These are phyloP conservation scores for Paracoccidioides brasiliensis DNA, from an alignment of 2,329 filamentous ascomycete species.

Conservation along the genomic window DNA sequence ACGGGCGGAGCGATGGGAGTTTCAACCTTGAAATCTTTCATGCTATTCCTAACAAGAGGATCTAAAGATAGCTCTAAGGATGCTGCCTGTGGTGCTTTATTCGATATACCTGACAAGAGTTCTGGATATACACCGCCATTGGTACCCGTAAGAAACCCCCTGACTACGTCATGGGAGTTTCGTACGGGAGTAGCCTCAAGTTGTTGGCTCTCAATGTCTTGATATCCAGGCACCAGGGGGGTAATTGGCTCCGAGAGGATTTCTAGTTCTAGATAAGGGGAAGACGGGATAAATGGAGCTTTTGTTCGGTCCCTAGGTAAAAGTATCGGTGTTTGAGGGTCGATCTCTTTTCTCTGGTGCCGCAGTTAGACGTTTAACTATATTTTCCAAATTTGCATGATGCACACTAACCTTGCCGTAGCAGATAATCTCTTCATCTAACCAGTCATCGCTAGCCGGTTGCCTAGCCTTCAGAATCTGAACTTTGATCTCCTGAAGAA, in stretches of 20 bases:
- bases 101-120: background rate
- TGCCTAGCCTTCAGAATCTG: constrained; percentile 8
- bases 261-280: constrained; percentile 25
- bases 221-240: constrained; percentile 21
- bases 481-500: constrained; percentile 21
- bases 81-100: background rate
- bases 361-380: background rate
- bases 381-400: background rate
- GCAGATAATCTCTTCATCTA: constrained; percentile 1
- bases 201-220: constrained; percentile 22
- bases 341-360: constrained; percentile 16
- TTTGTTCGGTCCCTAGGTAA: constrained; percentile 32
- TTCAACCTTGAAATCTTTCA: constrained; percentile 32
- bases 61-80: background rate
- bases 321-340: constrained; percentile 35
- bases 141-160: background rate
- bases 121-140: constrained; percentile 1
- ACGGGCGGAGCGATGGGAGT: constrained; percentile 33
- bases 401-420: background rate
- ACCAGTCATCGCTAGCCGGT: constrained; percentile 14
- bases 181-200: constrained; percentile 11
- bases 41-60: constrained; percentile 1
- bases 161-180: background rate
- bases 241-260: constrained; percentile 25
- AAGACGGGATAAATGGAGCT: constrained; percentile 28